Percentiles rank a stretch among this genome's conserved stretches.
These are phyloP conservation scores for Penicillium sclerotiorum DNA, from an alignment of 2,329 filamentous ascomycete species.

Conservation along the genomic window DNA sequence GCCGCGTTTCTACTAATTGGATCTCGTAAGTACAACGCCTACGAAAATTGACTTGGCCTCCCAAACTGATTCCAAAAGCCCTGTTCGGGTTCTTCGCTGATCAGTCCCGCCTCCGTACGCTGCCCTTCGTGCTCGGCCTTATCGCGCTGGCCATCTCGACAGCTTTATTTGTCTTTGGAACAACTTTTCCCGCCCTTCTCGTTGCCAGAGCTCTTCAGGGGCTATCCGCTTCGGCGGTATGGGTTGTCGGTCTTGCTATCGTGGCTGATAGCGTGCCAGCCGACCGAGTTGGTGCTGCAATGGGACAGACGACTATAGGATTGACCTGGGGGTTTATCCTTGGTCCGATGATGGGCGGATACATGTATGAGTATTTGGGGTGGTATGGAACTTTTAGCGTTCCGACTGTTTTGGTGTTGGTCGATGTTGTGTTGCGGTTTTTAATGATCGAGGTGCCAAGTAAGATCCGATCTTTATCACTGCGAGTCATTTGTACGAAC, in stretches of 20 bases:
- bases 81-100: slow-evolving; percentile 32
- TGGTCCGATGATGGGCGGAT: slow-evolving; percentile 61
- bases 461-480: too few species aligned
- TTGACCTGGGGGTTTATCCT: slow-evolving; percentile 60
- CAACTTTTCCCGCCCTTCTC: slow-evolving; percentile 50
- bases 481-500: too few species aligned
- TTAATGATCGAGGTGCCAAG: slow-evolving; percentile 57
- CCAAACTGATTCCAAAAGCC: neutral
- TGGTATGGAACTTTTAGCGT: slow-evolving; percentile 35
- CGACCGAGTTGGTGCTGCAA: slow-evolving; percentile 61
- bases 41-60: neutral
- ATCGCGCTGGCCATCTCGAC: slow-evolving; percentile 56
- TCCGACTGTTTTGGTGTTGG: slow-evolving; percentile 51
- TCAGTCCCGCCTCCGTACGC: slow-evolving; percentile 57
- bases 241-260: slow-evolving; percentile 63
- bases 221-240: slow-evolving; percentile 60
- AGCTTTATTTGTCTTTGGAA: slow-evolving; percentile 56
- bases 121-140: slow-evolving; percentile 61
- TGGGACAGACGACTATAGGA: slow-evolving; percentile 56
- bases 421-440: slow-evolving; percentile 64
- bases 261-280: slow-evolving; percentile 61
- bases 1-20: slow-evolving; percentile 63
- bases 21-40: slow-evolving; percentile 29
- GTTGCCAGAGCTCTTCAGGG: slow-evolving; percentile 61
- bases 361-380: slow-evolving; percentile 50